A percentile compares a stretch with the other conserved stretches of the same genome.
Conservation (phyloP, 2,329 filamentous ascomycete genomes). For the Boeremia lycopersici region DNA sequence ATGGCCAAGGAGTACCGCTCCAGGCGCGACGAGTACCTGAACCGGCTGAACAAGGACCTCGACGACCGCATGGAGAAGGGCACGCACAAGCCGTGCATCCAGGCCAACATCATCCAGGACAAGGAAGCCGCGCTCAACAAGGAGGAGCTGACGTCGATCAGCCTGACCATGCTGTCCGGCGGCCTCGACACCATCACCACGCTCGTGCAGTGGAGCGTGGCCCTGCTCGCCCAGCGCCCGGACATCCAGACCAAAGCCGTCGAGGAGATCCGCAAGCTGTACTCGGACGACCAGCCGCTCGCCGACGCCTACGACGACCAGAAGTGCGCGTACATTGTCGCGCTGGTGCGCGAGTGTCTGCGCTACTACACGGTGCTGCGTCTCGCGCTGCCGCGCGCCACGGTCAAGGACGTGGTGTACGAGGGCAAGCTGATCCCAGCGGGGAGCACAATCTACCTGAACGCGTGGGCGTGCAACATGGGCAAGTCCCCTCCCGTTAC, state of each 20-base stretch:
- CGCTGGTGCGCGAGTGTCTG: constrained; percentile 66
- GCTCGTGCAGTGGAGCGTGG: constrained; percentile 68
- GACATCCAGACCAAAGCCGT: constrained; percentile 68
- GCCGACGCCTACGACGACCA: constrained; percentile 68
- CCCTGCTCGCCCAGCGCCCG: constrained; percentile 62
- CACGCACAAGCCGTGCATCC: constrained; percentile 68
- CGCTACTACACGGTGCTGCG: constrained; percentile 68
- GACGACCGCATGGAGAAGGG: constrained; percentile 67
- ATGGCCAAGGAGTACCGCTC: constrained; percentile 65
- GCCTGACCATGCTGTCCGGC: constrained; percentile 70
- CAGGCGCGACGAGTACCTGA: constrained; percentile 66
- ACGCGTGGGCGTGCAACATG: constrained; percentile 73
- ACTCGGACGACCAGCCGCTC: constrained; percentile 59
- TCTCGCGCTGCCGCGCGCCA: constrained; percentile 66
- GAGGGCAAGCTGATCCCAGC: constrained; percentile 64
- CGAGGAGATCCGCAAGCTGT: constrained; percentile 62
- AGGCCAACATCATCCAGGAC: constrained; percentile 69
- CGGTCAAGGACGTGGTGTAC: constrained; percentile 65
- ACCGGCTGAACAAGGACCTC: constrained; percentile 61
- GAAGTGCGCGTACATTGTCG: constrained; percentile 67
- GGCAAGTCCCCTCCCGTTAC: constrained; percentile 53
- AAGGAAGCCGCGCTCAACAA: constrained; percentile 66
- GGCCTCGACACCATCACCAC: constrained; percentile 72
- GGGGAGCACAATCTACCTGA: constrained; percentile 68
- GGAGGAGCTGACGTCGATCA: constrained; percentile 69